phyloP scores from a whole-genome alignment of 305 asterid species.

The Rubia tinctorum region DNA sequence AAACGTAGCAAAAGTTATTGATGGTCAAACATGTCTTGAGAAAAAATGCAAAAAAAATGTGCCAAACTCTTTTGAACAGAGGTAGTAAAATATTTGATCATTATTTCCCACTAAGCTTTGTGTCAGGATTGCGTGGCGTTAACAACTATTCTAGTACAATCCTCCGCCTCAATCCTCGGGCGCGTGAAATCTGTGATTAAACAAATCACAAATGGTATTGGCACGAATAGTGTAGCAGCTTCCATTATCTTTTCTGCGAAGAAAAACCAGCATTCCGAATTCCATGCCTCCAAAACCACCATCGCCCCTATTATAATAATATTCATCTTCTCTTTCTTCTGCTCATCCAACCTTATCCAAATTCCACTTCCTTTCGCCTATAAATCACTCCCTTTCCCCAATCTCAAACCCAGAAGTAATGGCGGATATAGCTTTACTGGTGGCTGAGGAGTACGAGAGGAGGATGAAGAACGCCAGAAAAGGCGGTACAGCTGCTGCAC shows the following conservation, averaged over 20 bases:
- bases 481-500: not conserved
- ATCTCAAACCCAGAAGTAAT: conserved; percentile 5
- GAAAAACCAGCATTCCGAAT: too few species aligned
- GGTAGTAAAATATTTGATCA: too few species aligned
- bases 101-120: not conserved
- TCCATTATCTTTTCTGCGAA: too few species aligned
- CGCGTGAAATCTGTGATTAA: not conserved
- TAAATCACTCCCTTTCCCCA: not conserved
- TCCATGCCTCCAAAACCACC: conserved; percentile 1
- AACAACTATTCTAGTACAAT: not conserved
- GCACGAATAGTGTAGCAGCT: not conserved
- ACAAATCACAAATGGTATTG: not conserved
- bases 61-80: too few species aligned
- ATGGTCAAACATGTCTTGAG: too few species aligned
- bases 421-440: conserved; percentile 31
- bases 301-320: conserved; percentile 4
- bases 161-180: conserved; percentile 9
- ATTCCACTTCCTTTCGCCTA: conserved; percentile 1
- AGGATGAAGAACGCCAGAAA: conserved; percentile 28
- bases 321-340: not conserved
- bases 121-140: conserved; percentile 6
- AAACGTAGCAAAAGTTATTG: too few species aligned
- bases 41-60: too few species aligned
- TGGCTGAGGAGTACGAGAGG: conserved; percentile 33
- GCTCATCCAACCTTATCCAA: conserved; percentile 21